phyloP scores from a whole-genome alignment of 176 grass and related monocot genomes.

The Paspalum notatum region DNA sequence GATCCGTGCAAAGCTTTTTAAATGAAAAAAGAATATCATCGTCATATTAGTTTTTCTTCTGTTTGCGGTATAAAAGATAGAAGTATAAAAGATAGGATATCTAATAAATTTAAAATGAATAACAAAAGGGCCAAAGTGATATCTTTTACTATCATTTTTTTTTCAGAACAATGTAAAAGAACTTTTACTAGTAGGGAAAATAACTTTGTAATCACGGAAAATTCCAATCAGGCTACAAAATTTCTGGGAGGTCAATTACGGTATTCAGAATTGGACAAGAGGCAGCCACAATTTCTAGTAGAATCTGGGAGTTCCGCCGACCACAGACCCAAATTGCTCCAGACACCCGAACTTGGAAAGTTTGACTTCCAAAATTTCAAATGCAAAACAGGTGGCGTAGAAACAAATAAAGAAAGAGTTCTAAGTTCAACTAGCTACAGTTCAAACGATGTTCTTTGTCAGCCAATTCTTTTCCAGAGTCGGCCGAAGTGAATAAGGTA shows the following conservation, averaged over 20 bases:
- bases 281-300: background rate
- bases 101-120: background rate
- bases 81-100: no score
- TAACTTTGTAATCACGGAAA: background rate
- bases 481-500: background rate
- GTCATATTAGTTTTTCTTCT: background rate
- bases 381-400: background rate
- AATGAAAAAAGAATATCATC: background rate
- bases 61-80: background rate
- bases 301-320: background rate
- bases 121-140: no score
- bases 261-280: background rate
- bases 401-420: background rate
- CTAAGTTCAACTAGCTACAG: conserved; percentile 22
- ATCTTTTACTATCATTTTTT: background rate
- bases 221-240: background rate
- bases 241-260: background rate
- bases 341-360: background rate
- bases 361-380: background rate
- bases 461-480: background rate
- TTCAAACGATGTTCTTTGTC: background rate
- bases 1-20: background rate
- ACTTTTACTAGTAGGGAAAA: background rate
- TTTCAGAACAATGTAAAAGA: background rate
- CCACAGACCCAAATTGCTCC: no score